These are phyloP conservation scores for Dianthus caryophyllus DNA, from an alignment of 148 eudicot species.

Conservation along the genomic window DNA sequence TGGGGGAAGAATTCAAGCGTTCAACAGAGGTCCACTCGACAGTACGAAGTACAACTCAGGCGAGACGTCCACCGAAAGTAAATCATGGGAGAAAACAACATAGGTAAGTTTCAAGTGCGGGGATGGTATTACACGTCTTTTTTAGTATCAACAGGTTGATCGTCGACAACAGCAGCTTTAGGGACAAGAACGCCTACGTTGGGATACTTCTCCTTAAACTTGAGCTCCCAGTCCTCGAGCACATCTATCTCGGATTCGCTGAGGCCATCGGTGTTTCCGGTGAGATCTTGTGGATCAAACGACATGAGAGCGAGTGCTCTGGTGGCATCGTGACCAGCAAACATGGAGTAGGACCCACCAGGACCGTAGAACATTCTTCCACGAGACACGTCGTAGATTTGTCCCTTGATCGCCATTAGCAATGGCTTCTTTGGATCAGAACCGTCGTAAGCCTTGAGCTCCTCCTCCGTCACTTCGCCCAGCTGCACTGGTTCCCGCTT, in stretches of 20 bases:
- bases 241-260: constrained; percentile 67
- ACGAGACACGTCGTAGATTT: constrained; percentile 72
- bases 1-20: too few relatives aligned
- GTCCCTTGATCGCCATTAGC: constrained; percentile 78
- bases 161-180: not conserved
- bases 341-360: constrained; percentile 80
- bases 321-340: constrained; percentile 85
- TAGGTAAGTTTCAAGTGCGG: not conserved
- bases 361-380: constrained; percentile 91
- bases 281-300: constrained; percentile 71
- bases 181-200: constrained; percentile 62
- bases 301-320: constrained; percentile 90
- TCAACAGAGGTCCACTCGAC: too few relatives aligned
- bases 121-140: not conserved
- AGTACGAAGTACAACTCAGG: too few relatives aligned
- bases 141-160: not conserved
- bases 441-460: constrained; percentile 59
- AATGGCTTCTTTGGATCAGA: constrained; percentile 69
- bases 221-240: constrained; percentile 83
- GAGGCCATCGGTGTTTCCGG: constrained; percentile 65
- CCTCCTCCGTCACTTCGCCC: constrained; percentile 60
- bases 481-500: constrained; percentile 60
- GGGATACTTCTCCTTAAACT: constrained; percentile 84
- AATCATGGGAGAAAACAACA: not conserved
- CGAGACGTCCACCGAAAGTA: too few relatives aligned